Conservation (phyloP, 345 rosid genomes). For the Gossypium rotundifolium region DNA sequence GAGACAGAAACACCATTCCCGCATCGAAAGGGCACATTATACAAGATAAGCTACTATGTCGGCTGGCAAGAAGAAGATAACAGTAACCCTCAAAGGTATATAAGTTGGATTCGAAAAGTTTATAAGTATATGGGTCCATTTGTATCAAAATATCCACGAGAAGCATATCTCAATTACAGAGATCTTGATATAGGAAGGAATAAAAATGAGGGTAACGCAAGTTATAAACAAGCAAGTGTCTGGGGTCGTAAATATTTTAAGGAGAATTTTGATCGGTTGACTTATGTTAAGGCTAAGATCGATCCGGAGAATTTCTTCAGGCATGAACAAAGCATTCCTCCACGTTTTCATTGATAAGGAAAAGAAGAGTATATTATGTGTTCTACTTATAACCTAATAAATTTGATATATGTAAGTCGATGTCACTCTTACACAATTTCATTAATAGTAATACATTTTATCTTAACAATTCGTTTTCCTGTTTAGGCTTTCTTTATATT, state of each 20-base stretch:
- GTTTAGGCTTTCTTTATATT: too few relatives aligned
- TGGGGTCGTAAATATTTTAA: conserved; percentile 10
- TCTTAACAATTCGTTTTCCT: too few relatives aligned
- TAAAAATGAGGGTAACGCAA: not conserved
- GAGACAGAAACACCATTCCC: conserved; percentile 5
- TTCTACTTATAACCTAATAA: too few relatives aligned
- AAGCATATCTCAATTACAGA: not conserved
- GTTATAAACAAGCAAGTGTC: not conserved
- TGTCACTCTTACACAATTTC: too few relatives aligned
- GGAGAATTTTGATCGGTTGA: not conserved
- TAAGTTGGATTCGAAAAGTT: not conserved
- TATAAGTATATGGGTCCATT: not conserved
- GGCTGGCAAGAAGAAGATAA: not conserved
- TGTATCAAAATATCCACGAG: not conserved
- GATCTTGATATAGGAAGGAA: not conserved
- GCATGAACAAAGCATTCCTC: conserved; percentile 7
- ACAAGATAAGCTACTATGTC: not conserved
- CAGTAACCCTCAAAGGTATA: not conserved
- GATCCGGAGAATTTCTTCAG: conserved; percentile 1
- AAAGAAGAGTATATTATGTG: not conserved
- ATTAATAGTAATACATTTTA: too few relatives aligned
- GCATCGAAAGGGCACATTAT: not conserved
- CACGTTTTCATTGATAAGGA: not conserved
- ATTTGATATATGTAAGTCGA: too few relatives aligned
- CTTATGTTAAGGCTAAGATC: not conserved